A percentile compares a stretch with the other conserved stretches of the same genome.
phyloP scores from a whole-genome alignment of 257 asterid genomes.

The Paraleonurus japonicus region DNA sequence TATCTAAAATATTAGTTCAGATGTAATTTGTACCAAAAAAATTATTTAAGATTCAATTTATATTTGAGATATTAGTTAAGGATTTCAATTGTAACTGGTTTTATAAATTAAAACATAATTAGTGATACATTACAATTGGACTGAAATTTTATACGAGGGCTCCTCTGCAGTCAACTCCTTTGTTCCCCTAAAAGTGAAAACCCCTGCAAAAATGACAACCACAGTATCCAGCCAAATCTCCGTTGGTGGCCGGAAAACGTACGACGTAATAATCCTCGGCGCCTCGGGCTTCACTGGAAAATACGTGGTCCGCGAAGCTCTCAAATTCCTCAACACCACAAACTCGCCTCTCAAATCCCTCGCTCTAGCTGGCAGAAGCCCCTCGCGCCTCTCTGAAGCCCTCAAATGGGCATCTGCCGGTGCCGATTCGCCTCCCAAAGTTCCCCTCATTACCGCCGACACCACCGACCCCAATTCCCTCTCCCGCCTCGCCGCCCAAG shows the following conservation, averaged over 20 bases:
- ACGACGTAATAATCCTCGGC: conserved; percentile 55
- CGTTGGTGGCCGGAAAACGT: background rate
- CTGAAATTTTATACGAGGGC: no score
- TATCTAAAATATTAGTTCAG: no score
- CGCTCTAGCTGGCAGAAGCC: conserved; percentile 83
- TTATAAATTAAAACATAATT: no score
- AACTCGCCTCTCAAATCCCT: conserved; percentile 64
- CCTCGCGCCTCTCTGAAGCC: conserved; percentile 53
- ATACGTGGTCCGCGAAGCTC: conserved; percentile 80
- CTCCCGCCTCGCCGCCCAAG: conserved; percentile 52
- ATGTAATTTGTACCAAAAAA: no score
- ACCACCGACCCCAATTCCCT: conserved; percentile 62
- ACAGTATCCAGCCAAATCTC: background rate
- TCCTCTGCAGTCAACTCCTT: no score
- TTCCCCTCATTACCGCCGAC: conserved; percentile 76
- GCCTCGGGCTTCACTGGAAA: conserved; percentile 96
- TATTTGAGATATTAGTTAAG: no score
- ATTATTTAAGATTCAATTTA: no score
- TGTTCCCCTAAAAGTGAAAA: background rate
- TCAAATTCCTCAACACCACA: conserved; percentile 67
- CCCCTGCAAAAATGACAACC: background rate
- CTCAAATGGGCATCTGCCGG: conserved; percentile 66
- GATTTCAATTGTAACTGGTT: no score
- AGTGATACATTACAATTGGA: no score
- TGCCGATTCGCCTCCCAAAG: conserved; percentile 51